Conservation (phyloP, 305 asterid genomes). For the Solanum hybrid region DNA sequence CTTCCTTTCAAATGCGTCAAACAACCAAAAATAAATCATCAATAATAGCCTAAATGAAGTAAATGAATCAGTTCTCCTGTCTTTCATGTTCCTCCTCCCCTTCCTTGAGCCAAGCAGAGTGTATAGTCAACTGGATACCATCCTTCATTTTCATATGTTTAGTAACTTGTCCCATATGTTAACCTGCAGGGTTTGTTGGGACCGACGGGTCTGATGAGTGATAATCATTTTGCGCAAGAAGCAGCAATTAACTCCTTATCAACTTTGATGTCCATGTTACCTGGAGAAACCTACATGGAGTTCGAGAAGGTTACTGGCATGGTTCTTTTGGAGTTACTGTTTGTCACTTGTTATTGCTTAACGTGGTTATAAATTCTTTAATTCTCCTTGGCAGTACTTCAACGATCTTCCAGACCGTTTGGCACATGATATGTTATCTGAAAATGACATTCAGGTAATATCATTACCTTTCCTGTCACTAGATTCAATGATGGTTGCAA, state of each 20-base stretch:
- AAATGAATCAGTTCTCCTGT: not conserved
- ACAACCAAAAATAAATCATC: not conserved
- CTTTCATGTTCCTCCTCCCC: not conserved
- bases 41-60: not conserved
- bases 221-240: constrained; percentile 55
- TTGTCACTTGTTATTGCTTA: constrained; percentile 8
- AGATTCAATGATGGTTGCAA: not conserved
- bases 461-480: not conserved
- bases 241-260: constrained; percentile 73
- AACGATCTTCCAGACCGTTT: constrained; percentile 61
- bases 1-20: not conserved
- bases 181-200: constrained; percentile 66
- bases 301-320: constrained; percentile 62
- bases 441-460: constrained; percentile 81
- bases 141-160: not conserved
- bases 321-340: not conserved
- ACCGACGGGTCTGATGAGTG: constrained; percentile 63
- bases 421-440: constrained; percentile 67
- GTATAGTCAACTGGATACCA: not conserved
- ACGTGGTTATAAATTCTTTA: constrained; percentile 6
- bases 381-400: constrained; percentile 53
- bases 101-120: not conserved
- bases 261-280: constrained; percentile 78
- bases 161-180: constrained; percentile 10
- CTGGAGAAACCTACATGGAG: constrained; percentile 76